Conservation (phyloP, 1,139 yeast genomes). For the Casaregolazyma lundiana region DNA sequence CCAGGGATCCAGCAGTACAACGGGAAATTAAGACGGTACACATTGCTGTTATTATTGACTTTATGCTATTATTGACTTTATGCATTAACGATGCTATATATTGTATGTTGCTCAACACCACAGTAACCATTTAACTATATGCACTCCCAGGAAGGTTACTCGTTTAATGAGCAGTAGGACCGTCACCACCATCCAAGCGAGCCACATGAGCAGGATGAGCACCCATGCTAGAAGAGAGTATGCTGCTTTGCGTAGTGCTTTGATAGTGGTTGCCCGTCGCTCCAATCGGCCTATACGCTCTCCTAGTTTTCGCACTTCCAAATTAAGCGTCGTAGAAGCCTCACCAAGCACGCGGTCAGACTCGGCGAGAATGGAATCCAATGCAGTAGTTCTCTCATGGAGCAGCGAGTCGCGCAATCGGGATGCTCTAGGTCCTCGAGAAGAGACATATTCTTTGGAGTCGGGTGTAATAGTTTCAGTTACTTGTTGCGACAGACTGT, state of each 20-base stretch:
- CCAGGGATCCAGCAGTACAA: constrained; percentile 17
- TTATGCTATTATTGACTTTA: neutral
- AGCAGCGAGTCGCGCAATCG: constrained; percentile 31
- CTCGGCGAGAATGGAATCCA: constrained; percentile 62
- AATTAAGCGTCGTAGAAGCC: constrained; percentile 71
- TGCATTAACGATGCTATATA: neutral
- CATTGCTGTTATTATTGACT: neutral
- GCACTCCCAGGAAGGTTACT: constrained; percentile 37
- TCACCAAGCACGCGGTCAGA: constrained; percentile 79
- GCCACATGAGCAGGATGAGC: constrained; percentile 63
- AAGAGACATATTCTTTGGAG: constrained; percentile 19
- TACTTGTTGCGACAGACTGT: constrained; percentile 20
- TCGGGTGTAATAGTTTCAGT: constrained; percentile 20
- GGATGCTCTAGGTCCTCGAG: constrained; percentile 26
- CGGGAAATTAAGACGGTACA: neutral
- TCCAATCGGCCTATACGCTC: constrained; percentile 60
- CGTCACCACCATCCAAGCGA: constrained; percentile 66
- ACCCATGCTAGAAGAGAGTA: constrained; percentile 42
- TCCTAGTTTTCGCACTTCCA: constrained; percentile 64
- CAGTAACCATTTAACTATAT: constrained; percentile 41
- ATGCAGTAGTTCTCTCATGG: constrained; percentile 41
- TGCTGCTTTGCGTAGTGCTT: constrained; percentile 23
- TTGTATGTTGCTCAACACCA: constrained; percentile 26
- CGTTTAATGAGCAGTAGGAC: constrained; percentile 43
- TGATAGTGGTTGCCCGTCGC: constrained; percentile 20